Percentiles rank a stretch among this genome's conserved stretches.
These are phyloP conservation scores for Rhododendron kiyosumense DNA, from an alignment of 148 eudicot genomes.

Conservation along the genomic window DNA sequence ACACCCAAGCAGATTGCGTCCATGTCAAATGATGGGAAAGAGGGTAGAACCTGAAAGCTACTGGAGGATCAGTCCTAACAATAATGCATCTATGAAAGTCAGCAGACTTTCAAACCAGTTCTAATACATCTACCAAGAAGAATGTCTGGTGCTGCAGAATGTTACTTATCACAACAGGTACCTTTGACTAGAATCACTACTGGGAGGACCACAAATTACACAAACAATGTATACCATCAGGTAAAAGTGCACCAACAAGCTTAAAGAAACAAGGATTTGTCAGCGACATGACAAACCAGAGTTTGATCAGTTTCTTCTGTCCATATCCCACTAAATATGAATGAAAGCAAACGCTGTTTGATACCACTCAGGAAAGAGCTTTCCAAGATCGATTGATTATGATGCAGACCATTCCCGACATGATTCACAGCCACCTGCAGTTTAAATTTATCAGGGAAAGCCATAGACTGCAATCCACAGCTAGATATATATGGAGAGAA, in stretches of 20 bases:
- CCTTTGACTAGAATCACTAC: background rate
- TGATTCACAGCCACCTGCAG: conserved; percentile 34
- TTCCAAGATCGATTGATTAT: conserved; percentile 22
- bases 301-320: conserved; percentile 80
- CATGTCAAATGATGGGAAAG: background rate
- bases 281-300: conserved; percentile 43
- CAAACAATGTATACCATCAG: conserved; percentile 7
- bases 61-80: background rate
- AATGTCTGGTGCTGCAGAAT: background rate
- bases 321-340: conserved; percentile 80
- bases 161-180: background rate
- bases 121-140: background rate
- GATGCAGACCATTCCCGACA: conserved; percentile 31
- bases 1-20: background rate
- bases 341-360: conserved; percentile 89
- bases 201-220: background rate
- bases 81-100: background rate
- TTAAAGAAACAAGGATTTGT: conserved; percentile 1
- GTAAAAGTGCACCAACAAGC: conserved; percentile 4
- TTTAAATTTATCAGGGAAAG: conserved; percentile 29
- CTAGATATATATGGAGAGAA: background rate
- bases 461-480: conserved; percentile 34
- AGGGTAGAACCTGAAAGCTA: background rate
- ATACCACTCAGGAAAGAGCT: conserved; percentile 67
- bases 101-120: background rate